These are phyloP conservation scores for Sporobolus alterniflorus DNA, from an alignment of 202 grass and related monocot genomes.

Conservation along the genomic window DNA sequence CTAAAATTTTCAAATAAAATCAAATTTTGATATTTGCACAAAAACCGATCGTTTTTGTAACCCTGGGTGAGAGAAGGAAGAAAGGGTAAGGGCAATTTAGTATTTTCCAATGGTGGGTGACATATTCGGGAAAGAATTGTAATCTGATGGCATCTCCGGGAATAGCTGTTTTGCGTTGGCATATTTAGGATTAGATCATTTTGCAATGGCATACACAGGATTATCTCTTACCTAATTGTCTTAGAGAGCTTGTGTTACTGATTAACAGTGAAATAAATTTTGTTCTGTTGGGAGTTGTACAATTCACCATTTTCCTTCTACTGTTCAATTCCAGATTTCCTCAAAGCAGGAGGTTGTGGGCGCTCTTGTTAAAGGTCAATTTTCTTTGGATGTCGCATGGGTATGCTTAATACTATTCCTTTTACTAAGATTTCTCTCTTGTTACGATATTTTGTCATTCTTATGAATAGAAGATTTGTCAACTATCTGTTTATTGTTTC, in stretches of 20 bases:
- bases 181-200: too few species aligned
- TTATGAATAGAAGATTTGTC: constrained; percentile 5
- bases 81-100: too few species aligned
- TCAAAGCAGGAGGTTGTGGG: constrained; percentile 80
- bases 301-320: constrained; percentile 24
- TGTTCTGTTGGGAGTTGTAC: neutral
- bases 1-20: too few species aligned
- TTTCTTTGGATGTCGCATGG: constrained; percentile 84
- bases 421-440: neutral
- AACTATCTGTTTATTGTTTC: constrained; percentile 17
- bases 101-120: too few species aligned
- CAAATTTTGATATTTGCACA: too few species aligned
- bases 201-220: too few species aligned
- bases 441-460: constrained; percentile 16
- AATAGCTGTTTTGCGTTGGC: too few species aligned
- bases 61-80: too few species aligned
- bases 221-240: neutral
- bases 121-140: too few species aligned
- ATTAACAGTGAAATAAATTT: neutral
- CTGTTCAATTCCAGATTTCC: constrained; percentile 56
- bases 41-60: too few species aligned
- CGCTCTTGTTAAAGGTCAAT: constrained; percentile 69
- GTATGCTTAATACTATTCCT: constrained; percentile 41
- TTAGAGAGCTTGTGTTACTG: neutral
- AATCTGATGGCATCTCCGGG: too few species aligned